A percentile compares a stretch with the other conserved stretches of the same genome.
Conservation (phyloP, 495 filamentous ascomycete genomes). For the Penicillium lagena region DNA sequence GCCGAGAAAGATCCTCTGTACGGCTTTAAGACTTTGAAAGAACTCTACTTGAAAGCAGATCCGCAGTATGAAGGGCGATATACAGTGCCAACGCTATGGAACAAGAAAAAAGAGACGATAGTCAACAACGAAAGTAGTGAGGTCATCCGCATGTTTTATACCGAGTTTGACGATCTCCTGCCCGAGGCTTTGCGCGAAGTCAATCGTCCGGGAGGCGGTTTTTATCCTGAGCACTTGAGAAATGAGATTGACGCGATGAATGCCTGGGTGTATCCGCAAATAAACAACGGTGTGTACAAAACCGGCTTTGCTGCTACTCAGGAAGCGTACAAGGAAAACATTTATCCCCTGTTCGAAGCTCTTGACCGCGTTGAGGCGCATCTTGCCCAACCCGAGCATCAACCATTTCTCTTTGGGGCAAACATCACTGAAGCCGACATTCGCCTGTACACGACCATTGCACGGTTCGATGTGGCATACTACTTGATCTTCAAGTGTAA, state of each 20-base stretch:
- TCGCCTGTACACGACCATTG: constrained; percentile 56
- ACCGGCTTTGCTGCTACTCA: constrained; percentile 60
- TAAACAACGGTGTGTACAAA: constrained; percentile 72
- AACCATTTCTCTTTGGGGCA: constrained; percentile 59
- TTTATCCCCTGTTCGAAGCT: constrained; percentile 54
- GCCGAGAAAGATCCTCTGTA: constrained; percentile 56
- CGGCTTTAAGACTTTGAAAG: constrained; percentile 55
- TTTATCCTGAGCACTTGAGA: constrained; percentile 51
- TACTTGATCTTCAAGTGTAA: constrained; percentile 70
- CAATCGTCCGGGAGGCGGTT: constrained; percentile 36
- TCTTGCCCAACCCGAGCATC: constrained; percentile 37
- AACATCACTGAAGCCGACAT: constrained; percentile 64
- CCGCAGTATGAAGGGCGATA: constrained; percentile 65
- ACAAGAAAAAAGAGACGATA: constrained; percentile 63
- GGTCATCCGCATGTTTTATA: constrained; percentile 65
- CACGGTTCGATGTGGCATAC: constrained; percentile 61
- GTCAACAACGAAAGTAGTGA: constrained; percentile 84
- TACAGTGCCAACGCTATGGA: constrained; percentile 76
- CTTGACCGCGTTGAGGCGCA: constrained; percentile 59
- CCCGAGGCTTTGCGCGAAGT: constrained; percentile 41
- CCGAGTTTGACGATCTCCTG: constrained; percentile 54
- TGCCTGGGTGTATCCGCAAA: constrained; percentile 56
- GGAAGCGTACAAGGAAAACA: constrained; percentile 54
- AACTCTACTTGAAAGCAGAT: constrained; percentile 67
- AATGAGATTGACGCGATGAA: constrained; percentile 56